Base-by-base conservation (phyloP, 306 rosid species). In the Cucumis cinereus region DNA sequence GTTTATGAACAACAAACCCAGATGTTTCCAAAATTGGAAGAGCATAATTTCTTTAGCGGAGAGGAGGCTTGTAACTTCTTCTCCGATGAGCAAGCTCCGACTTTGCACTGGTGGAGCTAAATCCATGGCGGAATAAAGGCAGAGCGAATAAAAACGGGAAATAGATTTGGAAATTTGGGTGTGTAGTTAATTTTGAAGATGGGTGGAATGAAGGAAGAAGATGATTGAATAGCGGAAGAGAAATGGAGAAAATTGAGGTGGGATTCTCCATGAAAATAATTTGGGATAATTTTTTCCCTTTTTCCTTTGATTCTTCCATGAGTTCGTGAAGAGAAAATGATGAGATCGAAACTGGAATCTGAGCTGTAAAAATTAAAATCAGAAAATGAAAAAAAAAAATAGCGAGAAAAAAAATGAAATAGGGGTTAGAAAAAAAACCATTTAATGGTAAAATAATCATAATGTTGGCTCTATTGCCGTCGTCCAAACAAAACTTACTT, bases 81-180 rank as follows among this genome's bases (percentile, higher is more conserved):
- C 81, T 82, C 97, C 0, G 99, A 92, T 28, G 99, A 92, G 47
- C 99, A 90, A 83, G 77, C 99, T 53, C 99, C 99, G 0, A 89
- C 90, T 5, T 87, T 94, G 69, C 98, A 74, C 30, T 94, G 99
- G 99, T 91, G 87, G 85, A 84, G 84, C 79, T 70, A 87, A 0
- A 95, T 91, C 13, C 90, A 85, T 74, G 50, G 41, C 43, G 22
- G 35, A 10, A 73, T 28, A 54, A 85, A 54, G 50, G 41, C 43
- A 14, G 17, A 35, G 26, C 22, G 12, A 54, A 33, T 4, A 52
- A 28, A 33, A 35, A 35, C 10, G 61, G 23, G n/a, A 50, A 14
- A 7, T 50, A 8, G 8, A 33, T 26, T 49, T 49, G 5, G 16
- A 55, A 10, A 14, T 0, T 72, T 26, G 36, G 12, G 10, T 13